Conservation (phyloP, 176 grass and related monocot species). For the Aegilops bicornis region DNA sequence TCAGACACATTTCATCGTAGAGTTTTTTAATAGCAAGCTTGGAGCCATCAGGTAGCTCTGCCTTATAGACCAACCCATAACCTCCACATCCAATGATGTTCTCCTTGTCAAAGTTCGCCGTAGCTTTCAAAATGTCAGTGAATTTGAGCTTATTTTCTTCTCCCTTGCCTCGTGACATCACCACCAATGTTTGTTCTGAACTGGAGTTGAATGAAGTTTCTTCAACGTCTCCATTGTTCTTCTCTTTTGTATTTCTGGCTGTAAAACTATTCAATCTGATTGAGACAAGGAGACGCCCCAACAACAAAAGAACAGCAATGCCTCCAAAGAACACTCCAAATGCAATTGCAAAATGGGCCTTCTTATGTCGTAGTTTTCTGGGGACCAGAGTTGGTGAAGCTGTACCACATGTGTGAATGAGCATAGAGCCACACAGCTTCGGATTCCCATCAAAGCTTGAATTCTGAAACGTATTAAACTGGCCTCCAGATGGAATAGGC, state of each 20-base stretch:
- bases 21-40: constrained; percentile 53
- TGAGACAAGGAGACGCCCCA: neutral
- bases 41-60: constrained; percentile 28
- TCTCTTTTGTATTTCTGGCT: neutral
- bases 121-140: constrained; percentile 36
- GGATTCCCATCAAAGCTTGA: constrained; percentile 25
- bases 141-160: constrained; percentile 20
- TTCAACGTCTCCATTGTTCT: neutral
- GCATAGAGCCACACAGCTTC: constrained; percentile 8
- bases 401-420: neutral
- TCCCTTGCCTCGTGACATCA: neutral
- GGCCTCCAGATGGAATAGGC: constrained; percentile 21
- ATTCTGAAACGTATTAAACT: constrained; percentile 9
- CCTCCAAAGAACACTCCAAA: constrained; percentile 27
- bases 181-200: neutral
- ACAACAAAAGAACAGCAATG: neutral
- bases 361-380: neutral
- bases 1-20: constrained; percentile 33
- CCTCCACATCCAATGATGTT: constrained; percentile 52
- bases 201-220: neutral
- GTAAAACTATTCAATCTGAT: neutral
- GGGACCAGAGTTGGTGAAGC: neutral
- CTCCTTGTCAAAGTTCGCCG: constrained; percentile 43
- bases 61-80: constrained; percentile 52
- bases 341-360: neutral